Percentiles rank a stretch among this genome's conserved stretches.
phyloP scores from a whole-genome alignment of 768 basidiomycete genomes.

The Agrocybe chaxingu region DNA sequence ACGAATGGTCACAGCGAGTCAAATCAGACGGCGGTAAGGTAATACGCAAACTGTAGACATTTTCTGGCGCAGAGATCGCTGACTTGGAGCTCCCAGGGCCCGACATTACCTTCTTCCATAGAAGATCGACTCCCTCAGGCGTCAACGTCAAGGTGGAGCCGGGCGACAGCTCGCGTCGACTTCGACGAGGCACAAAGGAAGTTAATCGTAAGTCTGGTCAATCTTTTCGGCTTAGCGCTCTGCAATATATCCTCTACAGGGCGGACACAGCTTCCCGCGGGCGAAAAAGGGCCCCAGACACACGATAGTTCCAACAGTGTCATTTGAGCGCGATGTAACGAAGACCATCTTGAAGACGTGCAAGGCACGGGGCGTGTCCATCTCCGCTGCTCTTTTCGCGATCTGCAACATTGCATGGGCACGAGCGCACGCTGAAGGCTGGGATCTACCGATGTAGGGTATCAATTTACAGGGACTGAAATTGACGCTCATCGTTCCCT shows the following conservation, averaged over 20 bases:
- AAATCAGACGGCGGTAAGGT: slow-evolving; percentile 7
- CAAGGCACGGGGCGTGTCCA: slow-evolving; percentile 69
- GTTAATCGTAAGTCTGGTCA: slow-evolving; percentile 42
- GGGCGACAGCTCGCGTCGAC: slow-evolving; percentile 51
- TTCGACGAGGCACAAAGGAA: slow-evolving; percentile 51
- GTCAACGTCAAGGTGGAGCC: slow-evolving; percentile 34
- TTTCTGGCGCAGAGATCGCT: background rate
- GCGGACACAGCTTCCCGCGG: slow-evolving; percentile 72
- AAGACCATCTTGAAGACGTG: slow-evolving; percentile 64
- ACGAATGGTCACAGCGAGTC: slow-evolving; percentile 26
- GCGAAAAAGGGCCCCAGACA: slow-evolving; percentile 39
- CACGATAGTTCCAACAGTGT: slow-evolving; percentile 70
- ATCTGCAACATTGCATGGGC: slow-evolving; percentile 76
- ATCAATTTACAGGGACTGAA: background rate
- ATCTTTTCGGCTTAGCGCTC: slow-evolving; percentile 1
- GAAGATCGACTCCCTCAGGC: slow-evolving; percentile 31
- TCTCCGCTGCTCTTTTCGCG: slow-evolving; percentile 73
- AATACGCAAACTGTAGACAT: slow-evolving; percentile 3
- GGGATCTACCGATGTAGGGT: slow-evolving; percentile 51
- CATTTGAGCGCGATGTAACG: slow-evolving; percentile 54
- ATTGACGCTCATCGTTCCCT: background rate
- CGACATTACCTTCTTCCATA: slow-evolving; percentile 17
- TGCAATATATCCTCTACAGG: slow-evolving; percentile 31
- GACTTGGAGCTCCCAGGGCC: slow-evolving; percentile 4
- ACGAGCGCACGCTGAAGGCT: slow-evolving; percentile 37